Evolutionary conservation across 2,329 filamentous ascomycete species (phyloP).

Genomic region (Venturia effusa): DNA sequence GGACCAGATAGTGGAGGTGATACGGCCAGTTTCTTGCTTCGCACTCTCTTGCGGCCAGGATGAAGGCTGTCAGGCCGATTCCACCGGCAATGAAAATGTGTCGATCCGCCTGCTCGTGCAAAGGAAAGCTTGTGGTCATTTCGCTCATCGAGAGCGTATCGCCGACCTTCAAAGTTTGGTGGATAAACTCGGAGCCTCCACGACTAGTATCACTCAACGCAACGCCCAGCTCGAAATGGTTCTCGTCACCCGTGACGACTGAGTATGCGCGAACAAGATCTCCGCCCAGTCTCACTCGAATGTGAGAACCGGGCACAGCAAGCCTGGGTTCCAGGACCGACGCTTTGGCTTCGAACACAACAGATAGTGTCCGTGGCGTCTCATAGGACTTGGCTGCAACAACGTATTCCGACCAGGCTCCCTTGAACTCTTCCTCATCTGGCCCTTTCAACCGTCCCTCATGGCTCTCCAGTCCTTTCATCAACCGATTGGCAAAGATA

Average conservation of each 20-base stretch:
- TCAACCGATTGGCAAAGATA: conserved; percentile 44
- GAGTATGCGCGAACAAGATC: conserved; percentile 51
- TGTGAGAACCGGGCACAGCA: conserved; percentile 41
- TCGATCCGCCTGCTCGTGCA: conserved; percentile 38
- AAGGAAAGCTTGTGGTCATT: conserved; percentile 40
- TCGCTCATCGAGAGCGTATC: conserved; percentile 41
- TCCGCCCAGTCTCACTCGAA: conserved; percentile 45
- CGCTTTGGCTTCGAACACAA: conserved; percentile 40
- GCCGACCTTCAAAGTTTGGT: conserved; percentile 37
- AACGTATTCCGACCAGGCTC: conserved; percentile 27
- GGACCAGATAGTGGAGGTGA: conserved; percentile 49
- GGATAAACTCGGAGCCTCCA: conserved; percentile 52
- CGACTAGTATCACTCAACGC: conserved; percentile 44
- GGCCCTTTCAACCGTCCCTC: conserved; percentile 19
- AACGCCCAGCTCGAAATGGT: conserved; percentile 47
- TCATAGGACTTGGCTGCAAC: conserved; percentile 41
- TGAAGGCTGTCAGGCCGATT: conserved; percentile 56
- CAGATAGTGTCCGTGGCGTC: conserved; percentile 40
- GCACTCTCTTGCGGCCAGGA: conserved; percentile 36
- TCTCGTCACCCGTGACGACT: conserved; percentile 40
- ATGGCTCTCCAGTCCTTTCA: conserved; percentile 29
- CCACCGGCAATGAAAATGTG: conserved; percentile 55
- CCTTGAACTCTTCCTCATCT: conserved; percentile 19
- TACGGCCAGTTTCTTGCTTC: conserved; percentile 27
- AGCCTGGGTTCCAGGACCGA: conserved; percentile 24